These are phyloP conservation scores for Nicotiana obtusifolia DNA, from an alignment of 257 asterid species.

Conservation along the genomic window DNA sequence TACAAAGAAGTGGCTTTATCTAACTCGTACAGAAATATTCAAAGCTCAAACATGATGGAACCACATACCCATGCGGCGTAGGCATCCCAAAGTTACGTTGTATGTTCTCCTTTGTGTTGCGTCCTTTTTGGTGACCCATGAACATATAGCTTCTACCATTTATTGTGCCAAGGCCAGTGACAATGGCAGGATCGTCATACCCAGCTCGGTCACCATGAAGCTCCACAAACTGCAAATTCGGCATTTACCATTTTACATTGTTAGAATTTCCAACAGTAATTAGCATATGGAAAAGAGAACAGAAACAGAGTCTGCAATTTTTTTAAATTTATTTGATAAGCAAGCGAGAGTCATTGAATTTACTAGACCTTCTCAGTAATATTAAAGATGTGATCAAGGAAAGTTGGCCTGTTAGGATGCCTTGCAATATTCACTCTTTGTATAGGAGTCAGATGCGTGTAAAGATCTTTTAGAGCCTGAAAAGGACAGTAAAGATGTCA, in stretches of 20 bases:
- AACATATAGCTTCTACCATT: slow-evolving; percentile 80
- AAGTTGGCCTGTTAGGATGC: slow-evolving; percentile 86
- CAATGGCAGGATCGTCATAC: slow-evolving; percentile 88
- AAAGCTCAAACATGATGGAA: slow-evolving; percentile 3
- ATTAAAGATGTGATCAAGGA: slow-evolving; percentile 81
- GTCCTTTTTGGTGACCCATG: slow-evolving; percentile 91
- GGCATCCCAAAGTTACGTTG: slow-evolving; percentile 96
- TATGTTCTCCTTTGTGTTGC: slow-evolving; percentile 86
- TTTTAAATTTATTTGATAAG: not conserved
- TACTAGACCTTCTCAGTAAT: slow-evolving; percentile 70
- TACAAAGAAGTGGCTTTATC: not conserved
- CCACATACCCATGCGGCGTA: slow-evolving; percentile 85
- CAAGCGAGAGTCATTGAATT: slow-evolving; percentile 7
- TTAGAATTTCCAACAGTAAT: not conserved
- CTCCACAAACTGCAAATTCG: slow-evolving; percentile 64
- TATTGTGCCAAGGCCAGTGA: slow-evolving; percentile 83
- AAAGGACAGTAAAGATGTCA: slow-evolving; percentile 13
- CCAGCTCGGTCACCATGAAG: slow-evolving; percentile 95
- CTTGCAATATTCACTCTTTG: slow-evolving; percentile 84
- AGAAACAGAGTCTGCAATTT: not conserved
- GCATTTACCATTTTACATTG: not conserved
- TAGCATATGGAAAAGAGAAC: not conserved
- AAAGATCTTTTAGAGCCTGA: slow-evolving; percentile 81
- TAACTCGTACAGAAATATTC: not conserved
- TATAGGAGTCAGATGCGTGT: slow-evolving; percentile 68